Percentiles rank a stretch among this genome's conserved stretches.
Evolutionary conservation across 768 basidiomycete species (phyloP).

Genomic region (Sarcomyxa edulis): DNA sequence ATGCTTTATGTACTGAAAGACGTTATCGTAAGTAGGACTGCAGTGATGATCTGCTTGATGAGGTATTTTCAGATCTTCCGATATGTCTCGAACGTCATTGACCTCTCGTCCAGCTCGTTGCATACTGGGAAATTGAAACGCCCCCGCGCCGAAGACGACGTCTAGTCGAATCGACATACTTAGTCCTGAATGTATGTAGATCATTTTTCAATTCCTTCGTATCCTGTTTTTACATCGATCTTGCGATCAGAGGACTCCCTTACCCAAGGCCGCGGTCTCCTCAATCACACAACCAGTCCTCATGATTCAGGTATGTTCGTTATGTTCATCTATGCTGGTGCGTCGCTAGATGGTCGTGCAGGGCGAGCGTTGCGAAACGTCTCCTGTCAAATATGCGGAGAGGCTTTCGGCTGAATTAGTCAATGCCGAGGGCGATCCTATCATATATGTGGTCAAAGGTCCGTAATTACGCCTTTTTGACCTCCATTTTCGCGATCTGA

Average conservation of each 20-base stretch:
- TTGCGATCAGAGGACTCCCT: constrained; percentile 44
- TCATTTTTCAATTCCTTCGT: background rate
- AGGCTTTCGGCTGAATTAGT: constrained; percentile 41
- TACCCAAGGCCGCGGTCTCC: constrained; percentile 40
- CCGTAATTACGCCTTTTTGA: constrained; percentile 4
- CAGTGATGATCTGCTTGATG: constrained; percentile 56
- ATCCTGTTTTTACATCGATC: background rate
- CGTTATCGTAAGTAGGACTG: constrained; percentile 31
- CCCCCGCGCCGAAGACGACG: constrained; percentile 52
- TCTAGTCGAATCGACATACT: constrained; percentile 45
- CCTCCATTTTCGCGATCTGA: background rate
- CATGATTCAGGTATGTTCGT: constrained; percentile 56
- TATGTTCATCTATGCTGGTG: constrained; percentile 2
- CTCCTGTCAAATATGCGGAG: constrained; percentile 54
- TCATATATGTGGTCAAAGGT: constrained; percentile 63
- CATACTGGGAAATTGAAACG: constrained; percentile 53
- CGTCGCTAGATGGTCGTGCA: constrained; percentile 23
- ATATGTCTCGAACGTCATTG: background rate
- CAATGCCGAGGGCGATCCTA: constrained; percentile 42
- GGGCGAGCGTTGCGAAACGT: constrained; percentile 56
- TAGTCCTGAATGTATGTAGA: constrained; percentile 54
- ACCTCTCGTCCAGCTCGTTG: constrained; percentile 43
- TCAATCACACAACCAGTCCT: constrained; percentile 58
- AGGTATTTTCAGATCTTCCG: constrained; percentile 30
- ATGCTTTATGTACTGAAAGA: constrained; percentile 5